phyloP scores from a whole-genome alignment of 768 basidiomycete species.

The Kockovaella imperatae region DNA sequence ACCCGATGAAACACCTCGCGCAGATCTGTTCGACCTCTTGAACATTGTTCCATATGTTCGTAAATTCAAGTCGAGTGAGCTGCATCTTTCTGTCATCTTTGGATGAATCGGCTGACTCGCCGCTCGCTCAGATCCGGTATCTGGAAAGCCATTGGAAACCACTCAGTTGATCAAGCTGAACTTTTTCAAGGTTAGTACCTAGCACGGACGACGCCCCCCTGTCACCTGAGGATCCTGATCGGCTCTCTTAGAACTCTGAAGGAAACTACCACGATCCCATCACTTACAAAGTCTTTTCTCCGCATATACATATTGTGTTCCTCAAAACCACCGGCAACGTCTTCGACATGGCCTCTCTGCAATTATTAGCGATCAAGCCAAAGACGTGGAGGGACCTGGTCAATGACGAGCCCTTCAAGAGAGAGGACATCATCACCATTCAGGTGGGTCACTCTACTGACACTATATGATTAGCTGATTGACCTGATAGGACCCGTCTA shows the following conservation, averaged over 20 bases:
- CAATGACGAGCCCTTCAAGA: constrained; percentile 73
- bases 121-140: constrained; percentile 44
- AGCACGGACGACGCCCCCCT: neutral
- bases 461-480: neutral
- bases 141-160: constrained; percentile 45
- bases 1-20: constrained; percentile 58
- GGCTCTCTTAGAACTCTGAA: constrained; percentile 58
- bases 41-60: constrained; percentile 94
- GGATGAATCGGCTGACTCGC: neutral
- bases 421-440: constrained; percentile 82
- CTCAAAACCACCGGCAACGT: constrained; percentile 62
- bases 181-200: constrained; percentile 51
- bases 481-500: constrained; percentile 44
- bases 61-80: constrained; percentile 45
- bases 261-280: constrained; percentile 92
- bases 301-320: constrained; percentile 93
- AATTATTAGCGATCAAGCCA: constrained; percentile 42
- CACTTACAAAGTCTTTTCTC: constrained; percentile 92
- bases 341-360: constrained; percentile 43
- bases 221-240: constrained; percentile 1
- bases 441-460: constrained; percentile 51
- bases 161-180: constrained; percentile 47
- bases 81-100: neutral
- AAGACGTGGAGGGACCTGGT: constrained; percentile 68
- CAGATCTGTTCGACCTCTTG: constrained; percentile 71